Evolutionary conservation across 257 asterid genomes (phyloP).

Genomic region (Solanum paucissectum): DNA sequence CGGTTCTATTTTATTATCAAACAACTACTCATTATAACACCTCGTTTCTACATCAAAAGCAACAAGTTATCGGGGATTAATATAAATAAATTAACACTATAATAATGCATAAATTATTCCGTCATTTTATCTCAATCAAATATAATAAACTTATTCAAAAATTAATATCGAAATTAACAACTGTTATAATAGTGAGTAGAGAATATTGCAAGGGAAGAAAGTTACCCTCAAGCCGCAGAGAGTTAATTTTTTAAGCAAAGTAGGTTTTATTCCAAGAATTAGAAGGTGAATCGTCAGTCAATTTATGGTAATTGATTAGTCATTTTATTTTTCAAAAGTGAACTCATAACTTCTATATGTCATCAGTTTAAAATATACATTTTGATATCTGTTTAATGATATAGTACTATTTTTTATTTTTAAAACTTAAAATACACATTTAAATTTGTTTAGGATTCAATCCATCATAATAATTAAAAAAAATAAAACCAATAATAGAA

Average conservation of each 20-base stretch:
- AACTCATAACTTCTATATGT: not conserved
- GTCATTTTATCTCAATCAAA: not conserved
- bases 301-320: not conserved
- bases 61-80: not conserved
- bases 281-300: not conserved
- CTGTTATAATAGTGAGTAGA: not conserved
- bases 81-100: too few relatives aligned
- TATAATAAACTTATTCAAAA: too few relatives aligned
- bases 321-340: not conserved
- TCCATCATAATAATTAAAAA: not conserved
- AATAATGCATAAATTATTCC: not conserved
- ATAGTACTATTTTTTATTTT: too few relatives aligned
- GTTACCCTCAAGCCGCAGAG: not conserved
- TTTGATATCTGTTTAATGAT: too few relatives aligned
- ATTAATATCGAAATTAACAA: too few relatives aligned
- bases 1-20: too few relatives aligned
- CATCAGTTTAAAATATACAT: too few relatives aligned
- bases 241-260: not conserved
- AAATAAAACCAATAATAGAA: not conserved
- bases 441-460: not conserved
- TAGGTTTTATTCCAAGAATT: not conserved
- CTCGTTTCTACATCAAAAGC: not conserved
- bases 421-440: not conserved
- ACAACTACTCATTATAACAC: not conserved
- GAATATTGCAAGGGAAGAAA: not conserved